Percentiles rank a stretch among this genome's conserved stretches.
phyloP scores from a whole-genome alignment of 1,284 basidiomycete species.

The Coriolopsis trogii region DNA sequence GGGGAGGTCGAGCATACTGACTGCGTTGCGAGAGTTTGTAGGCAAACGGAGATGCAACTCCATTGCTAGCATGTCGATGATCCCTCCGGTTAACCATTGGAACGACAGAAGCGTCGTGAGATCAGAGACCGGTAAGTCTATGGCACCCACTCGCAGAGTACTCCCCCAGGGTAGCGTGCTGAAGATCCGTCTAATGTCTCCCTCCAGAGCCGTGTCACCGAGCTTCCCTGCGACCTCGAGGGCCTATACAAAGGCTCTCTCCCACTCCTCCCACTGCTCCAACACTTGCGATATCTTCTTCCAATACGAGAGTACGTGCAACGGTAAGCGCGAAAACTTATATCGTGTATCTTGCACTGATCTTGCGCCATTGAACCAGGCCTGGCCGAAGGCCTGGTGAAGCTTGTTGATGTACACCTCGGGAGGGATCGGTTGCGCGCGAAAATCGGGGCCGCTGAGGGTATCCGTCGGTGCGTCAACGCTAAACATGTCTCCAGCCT shows the following conservation, averaged over 20 bases:
- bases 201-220: background rate
- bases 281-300: background rate
- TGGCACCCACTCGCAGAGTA: background rate
- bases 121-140: background rate
- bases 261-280: background rate
- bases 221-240: background rate
- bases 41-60: background rate
- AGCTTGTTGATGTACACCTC: background rate
- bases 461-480: background rate
- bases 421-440: background rate
- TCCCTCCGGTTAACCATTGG: conserved; percentile 4
- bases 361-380: conserved; percentile 10
- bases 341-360: background rate
- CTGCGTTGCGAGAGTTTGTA: background rate
- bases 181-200: background rate
- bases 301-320: conserved; percentile 6
- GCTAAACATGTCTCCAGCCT: background rate
- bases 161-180: background rate
- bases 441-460: background rate
- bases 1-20: background rate
- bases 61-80: background rate
- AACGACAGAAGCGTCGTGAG: conserved; percentile 1
- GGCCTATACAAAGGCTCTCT: background rate
- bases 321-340: conserved; percentile 1
- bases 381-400: conserved; percentile 5